Base-by-base conservation (phyloP, 2,329 filamentous ascomycete species). In the Coniochaeta pulveracea region DNA sequence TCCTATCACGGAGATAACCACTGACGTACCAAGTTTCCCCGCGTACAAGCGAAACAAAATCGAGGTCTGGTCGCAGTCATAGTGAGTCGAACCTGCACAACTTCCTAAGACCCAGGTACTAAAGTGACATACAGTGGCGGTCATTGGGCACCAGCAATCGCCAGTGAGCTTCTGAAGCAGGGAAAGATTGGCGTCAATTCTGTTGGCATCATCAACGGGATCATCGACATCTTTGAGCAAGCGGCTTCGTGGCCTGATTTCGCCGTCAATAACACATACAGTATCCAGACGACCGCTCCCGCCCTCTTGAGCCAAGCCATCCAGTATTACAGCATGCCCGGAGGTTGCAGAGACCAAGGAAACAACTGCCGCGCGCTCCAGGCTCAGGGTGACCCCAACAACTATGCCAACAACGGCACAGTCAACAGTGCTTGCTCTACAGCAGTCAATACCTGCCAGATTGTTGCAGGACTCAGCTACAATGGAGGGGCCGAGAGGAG, bases 341-440 rank as follows among this genome's bases (percentile, higher is more conserved):
- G 58, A 4, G 72, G 71, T 6, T 69, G 68, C 40, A 54, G 58
- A 9, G 68, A 72, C 22, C 56, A 56, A 30, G 62, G 72, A 28
- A 42, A 57, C 12, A 40, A 61, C 24, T 76, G 69, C 42, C 60
- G 60, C n/a, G 50, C 49, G 4, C 50, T 66, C 5, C 34, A 31
- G 34, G 14, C 14, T 26, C 26, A 25, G 26, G 25, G 18, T 12
- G 38, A 37, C 30, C 25, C 37, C 33, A 35, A 39, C 22, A 36
- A 37, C 32, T 34, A 41, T 15, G 37, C 33, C 22, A 38, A 23
- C 26, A 34, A 43, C 14, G 33, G 34, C 22, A 39, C 39, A 22
- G 36, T 44, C 33, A 39, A 42, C 30, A 22, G 31, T 9, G 21
- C 35, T 16, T 43, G 41, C 26, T 9, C 19, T 3, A 11, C 14